These are phyloP conservation scores for Entamoeba moshkovskii DNA, from an alignment of 208 protist genomes.

Conservation along the genomic window DNA sequence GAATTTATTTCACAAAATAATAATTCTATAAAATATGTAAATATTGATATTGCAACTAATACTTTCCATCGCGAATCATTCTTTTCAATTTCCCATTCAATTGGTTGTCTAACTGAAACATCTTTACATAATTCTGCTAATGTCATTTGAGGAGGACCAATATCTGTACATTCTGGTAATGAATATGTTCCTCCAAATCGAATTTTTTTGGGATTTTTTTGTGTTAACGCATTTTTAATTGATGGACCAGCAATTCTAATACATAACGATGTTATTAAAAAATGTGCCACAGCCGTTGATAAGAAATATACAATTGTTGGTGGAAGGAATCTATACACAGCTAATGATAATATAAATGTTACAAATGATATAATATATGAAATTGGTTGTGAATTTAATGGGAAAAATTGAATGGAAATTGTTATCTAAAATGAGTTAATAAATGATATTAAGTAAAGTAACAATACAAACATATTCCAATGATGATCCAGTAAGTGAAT, in stretches of 20 bases:
- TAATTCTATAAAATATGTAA: background rate
- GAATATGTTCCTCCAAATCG: background rate
- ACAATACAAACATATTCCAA: background rate
- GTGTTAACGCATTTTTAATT: background rate
- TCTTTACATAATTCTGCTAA: background rate
- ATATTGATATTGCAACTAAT: background rate
- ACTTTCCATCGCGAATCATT: background rate
- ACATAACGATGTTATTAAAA: background rate
- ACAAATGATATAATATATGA: background rate
- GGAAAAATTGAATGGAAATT: background rate
- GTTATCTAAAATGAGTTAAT: too few relatives aligned
- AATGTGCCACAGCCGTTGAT: background rate
- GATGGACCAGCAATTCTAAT: background rate
- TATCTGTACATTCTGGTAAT: background rate
- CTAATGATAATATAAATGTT: background rate
- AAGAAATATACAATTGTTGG: background rate
- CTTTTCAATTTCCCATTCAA: background rate
- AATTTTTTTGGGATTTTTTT: background rate
- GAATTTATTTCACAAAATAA: background rate
- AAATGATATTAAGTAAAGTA: background rate
- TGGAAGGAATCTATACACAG: background rate
- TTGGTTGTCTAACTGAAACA: background rate
- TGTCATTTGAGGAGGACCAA: background rate
- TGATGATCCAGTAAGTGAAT: background rate
- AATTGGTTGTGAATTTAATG: background rate